Percentiles rank a stretch among this genome's conserved stretches.
Evolutionary conservation across 805 yeast genomes (phyloP).

Genomic region (Alloascoidea africana): DNA sequence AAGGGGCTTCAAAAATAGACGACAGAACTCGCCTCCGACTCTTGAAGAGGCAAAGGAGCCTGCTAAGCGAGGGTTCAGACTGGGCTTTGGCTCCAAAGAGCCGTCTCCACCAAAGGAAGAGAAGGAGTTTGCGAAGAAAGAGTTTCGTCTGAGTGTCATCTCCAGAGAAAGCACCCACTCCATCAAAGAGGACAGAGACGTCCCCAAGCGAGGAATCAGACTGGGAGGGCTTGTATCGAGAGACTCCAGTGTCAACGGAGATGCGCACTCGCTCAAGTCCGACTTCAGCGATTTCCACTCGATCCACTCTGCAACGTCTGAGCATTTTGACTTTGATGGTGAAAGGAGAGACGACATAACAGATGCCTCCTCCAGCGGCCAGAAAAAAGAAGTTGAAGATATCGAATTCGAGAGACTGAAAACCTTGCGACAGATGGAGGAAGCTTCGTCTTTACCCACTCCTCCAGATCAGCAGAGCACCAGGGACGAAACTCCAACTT

Average conservation of each 20-base stretch:
- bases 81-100: background rate
- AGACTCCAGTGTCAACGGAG: background rate
- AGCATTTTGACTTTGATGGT: too few relatives aligned
- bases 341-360: too few relatives aligned
- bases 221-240: background rate
- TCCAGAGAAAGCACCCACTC: background rate
- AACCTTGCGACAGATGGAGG: too few relatives aligned
- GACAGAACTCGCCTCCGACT: background rate
- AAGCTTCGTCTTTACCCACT: too few relatives aligned
- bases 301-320: too few relatives aligned
- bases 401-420: too few relatives aligned
- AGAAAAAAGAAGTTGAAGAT: too few relatives aligned
- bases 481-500: too few relatives aligned
- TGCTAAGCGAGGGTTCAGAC: background rate
- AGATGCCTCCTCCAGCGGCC: too few relatives aligned
- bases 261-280: background rate
- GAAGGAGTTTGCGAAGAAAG: background rate
- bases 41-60: background rate
- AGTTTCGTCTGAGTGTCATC: background rate
- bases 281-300: too few relatives aligned
- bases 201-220: background rate
- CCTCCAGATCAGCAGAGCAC: too few relatives aligned
- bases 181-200: background rate
- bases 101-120: slow-evolving; percentile 1
- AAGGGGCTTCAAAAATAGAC: too few relatives aligned